Evolutionary conservation across 768 basidiomycete genomes (phyloP), one percentile per base, ranked within the genome.

Genomic region (Boletus pseudo-olivaceus): DNA sequence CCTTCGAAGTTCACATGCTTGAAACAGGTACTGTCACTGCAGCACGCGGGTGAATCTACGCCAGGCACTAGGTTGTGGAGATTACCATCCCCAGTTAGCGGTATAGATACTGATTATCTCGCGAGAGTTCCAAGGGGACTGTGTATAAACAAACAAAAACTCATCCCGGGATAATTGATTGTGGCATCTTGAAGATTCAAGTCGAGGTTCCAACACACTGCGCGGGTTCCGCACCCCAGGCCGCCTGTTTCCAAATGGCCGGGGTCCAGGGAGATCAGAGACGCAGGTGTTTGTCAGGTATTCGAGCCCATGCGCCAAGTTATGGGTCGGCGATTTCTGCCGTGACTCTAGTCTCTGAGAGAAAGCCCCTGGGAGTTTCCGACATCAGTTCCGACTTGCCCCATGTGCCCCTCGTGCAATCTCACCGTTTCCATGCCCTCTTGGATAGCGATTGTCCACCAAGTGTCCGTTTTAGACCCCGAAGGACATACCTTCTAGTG

Each of bases 61-160:
- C 27, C 47, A 60, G 58, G 53, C 39, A 52, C 61, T 55, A 39
- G 50, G 20, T 19, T 42, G 26, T 34, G 5, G 17, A 40, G 34
- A 27, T 37, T 54, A 30, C 30, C 43, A 60, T 37, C 34, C 62
- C 63, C 17, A 54, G 40, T 29, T 26, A 46, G 47, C 23, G 53
- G 58, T 61, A 57, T 35, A 51, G 51, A 30, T 35, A 17, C 65
- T 56, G 64, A 20, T 39, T 47, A 42, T 56, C 57, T 23, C 23
- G 23, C 23, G 23, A 23, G 23, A 23, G 2, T 23, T 52, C 40
- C 45, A 34, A 40, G 46, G 42, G 39, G 49, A 42, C 20, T n/a
- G 20, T 17, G 39, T 12, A 23, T 26, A 2, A 26, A 47, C 34
- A 35, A 33, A 23, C 2, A 38, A 53, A 49, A 32, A 43, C n/a